These are phyloP conservation scores for Coemansia sp. DNA, from an alignment of 192 early-diverging fungal species.

Conservation along the genomic window DNA sequence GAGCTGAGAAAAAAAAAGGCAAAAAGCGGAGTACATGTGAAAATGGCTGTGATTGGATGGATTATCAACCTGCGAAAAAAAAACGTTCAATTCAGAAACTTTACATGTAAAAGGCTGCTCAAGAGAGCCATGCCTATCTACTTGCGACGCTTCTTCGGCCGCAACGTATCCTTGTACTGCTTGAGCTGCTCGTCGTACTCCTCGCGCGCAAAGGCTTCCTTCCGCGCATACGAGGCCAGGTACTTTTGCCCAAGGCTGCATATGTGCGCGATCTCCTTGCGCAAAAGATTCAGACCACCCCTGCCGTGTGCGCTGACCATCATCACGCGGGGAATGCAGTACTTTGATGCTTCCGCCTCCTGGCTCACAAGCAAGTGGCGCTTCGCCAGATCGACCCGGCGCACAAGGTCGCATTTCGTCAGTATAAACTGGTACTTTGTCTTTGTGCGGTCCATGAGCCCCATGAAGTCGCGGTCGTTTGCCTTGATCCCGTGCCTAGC, in stretches of 20 bases:
- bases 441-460: slow-evolving; percentile 35
- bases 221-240: slow-evolving; percentile 42
- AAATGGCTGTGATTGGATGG: background rate
- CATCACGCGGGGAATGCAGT: slow-evolving; percentile 57
- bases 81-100: background rate
- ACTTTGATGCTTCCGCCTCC: slow-evolving; percentile 29
- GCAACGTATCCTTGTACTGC: slow-evolving; percentile 41
- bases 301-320: slow-evolving; percentile 66
- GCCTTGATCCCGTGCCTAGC: slow-evolving; percentile 69
- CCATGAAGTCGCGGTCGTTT: slow-evolving; percentile 52
- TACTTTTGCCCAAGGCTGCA: slow-evolving; percentile 57
- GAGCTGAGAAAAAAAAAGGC: background rate
- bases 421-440: slow-evolving; percentile 54
- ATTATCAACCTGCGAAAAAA: background rate
- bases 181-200: slow-evolving; percentile 52
- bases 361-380: slow-evolving; percentile 59
- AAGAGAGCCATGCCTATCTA: background rate
- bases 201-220: slow-evolving; percentile 40
- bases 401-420: slow-evolving; percentile 77
- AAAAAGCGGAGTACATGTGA: background rate
- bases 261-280: slow-evolving; percentile 68
- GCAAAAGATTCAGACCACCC: slow-evolving; percentile 67
- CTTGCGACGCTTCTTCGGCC: slow-evolving; percentile 11
- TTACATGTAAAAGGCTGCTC: too few species aligned
- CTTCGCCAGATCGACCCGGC: slow-evolving; percentile 64